Conservation (phyloP, 2,329 filamentous ascomycete genomes). For the Trichoderma sp. region DNA sequence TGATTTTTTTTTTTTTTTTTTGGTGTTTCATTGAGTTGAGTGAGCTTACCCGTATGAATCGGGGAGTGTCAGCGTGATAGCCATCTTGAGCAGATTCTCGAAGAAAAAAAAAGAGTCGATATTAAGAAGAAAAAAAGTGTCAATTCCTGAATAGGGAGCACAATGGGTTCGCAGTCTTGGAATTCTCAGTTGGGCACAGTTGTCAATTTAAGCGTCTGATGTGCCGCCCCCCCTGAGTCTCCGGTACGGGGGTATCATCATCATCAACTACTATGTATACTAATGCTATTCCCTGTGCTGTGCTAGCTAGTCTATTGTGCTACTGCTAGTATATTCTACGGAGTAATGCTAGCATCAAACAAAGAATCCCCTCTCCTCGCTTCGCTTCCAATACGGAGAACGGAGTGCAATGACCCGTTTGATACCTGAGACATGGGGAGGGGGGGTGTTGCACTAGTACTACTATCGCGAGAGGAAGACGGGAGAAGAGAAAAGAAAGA, state of each 20-base stretch:
- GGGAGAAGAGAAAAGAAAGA: not conserved
- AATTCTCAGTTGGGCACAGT: not conserved
- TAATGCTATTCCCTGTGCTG: not conserved
- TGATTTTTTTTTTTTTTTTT: not conserved
- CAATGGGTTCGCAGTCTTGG: not conserved
- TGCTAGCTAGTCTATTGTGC: too few relatives aligned
- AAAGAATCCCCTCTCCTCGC: not conserved
- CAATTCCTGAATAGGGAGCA: too few relatives aligned
- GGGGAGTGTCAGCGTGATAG: conserved; percentile 43
- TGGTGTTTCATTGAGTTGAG: not conserved
- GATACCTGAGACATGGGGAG: not conserved
- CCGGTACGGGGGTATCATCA: not conserved
- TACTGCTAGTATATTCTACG: not conserved
- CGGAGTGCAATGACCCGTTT: not conserved
- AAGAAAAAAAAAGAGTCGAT: not conserved
- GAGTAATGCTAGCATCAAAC: too few relatives aligned
- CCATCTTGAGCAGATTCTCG: conserved; percentile 36
- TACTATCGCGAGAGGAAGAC: not conserved
- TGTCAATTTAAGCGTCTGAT: conserved; percentile 16
- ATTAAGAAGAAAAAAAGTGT: not conserved
- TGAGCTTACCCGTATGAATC: conserved; percentile 50
- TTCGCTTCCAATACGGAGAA: not conserved
- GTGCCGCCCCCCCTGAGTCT: not conserved
- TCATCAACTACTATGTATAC: too few relatives aligned
- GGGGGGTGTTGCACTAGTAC: not conserved